These are phyloP conservation scores for Lyophyllum decastes DNA, from an alignment of 768 basidiomycete genomes.

Conservation along the genomic window DNA sequence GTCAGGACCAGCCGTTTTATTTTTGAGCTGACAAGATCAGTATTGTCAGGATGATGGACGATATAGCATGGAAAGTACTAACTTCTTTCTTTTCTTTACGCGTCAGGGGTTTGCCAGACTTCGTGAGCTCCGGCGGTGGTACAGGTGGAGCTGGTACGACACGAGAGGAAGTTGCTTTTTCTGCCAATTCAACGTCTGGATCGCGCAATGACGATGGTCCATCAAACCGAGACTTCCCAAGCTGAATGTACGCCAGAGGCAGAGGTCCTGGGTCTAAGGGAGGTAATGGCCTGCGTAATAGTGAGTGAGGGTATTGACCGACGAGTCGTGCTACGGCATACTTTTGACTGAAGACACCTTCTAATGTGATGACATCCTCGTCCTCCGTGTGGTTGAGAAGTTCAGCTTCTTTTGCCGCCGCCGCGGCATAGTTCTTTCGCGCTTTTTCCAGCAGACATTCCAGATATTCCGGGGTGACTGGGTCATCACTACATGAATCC, in stretches of 20 bases:
- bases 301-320: background rate
- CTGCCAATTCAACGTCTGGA: conserved; percentile 57
- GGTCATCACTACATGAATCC: conserved; percentile 44
- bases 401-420: conserved; percentile 15
- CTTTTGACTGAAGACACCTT: conserved; percentile 35
- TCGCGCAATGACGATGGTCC: conserved; percentile 55
- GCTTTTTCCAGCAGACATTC: conserved; percentile 66
- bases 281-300: conserved; percentile 53
- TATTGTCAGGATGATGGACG: conserved; percentile 1
- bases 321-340: conserved; percentile 22
- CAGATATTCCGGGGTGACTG: conserved; percentile 59
- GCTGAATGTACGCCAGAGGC: conserved; percentile 64
- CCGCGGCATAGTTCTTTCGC: conserved; percentile 44
- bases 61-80: conserved; percentile 14
- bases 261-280: conserved; percentile 64
- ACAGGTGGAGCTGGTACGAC: conserved; percentile 60
- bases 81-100: conserved; percentile 76
- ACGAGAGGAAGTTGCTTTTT: conserved; percentile 49
- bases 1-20: conserved; percentile 71
- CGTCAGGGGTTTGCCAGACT: conserved; percentile 66
- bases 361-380: conserved; percentile 52
- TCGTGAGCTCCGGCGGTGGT: conserved; percentile 59
- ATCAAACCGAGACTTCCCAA: conserved; percentile 43
- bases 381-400: conserved; percentile 20
- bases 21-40: conserved; percentile 50